Evolutionary conservation across 2,329 filamentous ascomycete genomes (phyloP).

Genomic region (Pyricularia grisea): DNA sequence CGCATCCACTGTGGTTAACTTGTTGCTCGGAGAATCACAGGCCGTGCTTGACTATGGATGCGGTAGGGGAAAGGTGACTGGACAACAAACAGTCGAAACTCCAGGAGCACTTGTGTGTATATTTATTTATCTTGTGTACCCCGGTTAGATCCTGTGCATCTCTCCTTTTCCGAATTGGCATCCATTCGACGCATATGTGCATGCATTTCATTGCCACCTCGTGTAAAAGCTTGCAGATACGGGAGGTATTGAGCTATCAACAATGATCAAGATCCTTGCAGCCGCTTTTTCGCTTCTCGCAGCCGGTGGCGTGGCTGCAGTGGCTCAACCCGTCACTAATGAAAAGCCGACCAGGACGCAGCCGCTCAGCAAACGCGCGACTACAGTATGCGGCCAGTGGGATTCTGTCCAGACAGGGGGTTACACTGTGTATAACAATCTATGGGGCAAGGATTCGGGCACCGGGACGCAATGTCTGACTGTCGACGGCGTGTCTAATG

Average conservation of each 20-base stretch:
- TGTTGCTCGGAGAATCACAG: not conserved
- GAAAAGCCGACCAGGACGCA: not conserved
- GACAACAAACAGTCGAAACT: not conserved
- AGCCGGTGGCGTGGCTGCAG: not conserved
- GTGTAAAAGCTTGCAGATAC: no score
- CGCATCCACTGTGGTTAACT: not conserved
- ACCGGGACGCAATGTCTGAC: conserved; percentile 33
- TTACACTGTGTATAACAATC: conserved; percentile 43
- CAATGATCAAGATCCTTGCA: not conserved
- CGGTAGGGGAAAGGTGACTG: not conserved
- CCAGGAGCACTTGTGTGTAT: not conserved
- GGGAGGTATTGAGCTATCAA: not conserved
- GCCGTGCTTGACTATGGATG: not conserved
- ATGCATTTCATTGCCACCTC: no score
- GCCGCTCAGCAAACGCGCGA: conserved; percentile 6
- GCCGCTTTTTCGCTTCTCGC: not conserved
- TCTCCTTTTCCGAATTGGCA: no score
- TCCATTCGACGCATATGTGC: no score
- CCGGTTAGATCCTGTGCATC: no score
- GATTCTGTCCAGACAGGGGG: conserved; percentile 16
- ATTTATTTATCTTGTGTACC: not conserved
- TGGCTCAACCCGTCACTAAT: not conserved
- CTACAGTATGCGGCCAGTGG: conserved; percentile 9
- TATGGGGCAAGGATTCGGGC: conserved; percentile 31
- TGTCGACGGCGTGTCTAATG: conserved; percentile 23